These are phyloP conservation scores for Flammula alnicola DNA, from an alignment of 1,284 basidiomycete genomes.

Conservation along the genomic window DNA sequence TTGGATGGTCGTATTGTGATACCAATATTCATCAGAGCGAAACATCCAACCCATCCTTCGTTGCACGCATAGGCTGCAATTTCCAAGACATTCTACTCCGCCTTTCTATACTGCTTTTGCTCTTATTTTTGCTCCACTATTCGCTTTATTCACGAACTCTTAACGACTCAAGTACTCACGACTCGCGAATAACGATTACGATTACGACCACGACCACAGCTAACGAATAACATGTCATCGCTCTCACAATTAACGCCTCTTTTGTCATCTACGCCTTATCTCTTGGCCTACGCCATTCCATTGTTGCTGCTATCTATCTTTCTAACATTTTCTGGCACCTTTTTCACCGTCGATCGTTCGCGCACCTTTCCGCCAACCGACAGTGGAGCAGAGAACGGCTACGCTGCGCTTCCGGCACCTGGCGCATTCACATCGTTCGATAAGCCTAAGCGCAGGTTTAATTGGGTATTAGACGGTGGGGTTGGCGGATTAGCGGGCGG, in stretches of 20 bases:
- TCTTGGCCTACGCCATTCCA: constrained; percentile 51
- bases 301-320: constrained; percentile 45
- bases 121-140: constrained; percentile 15
- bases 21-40: constrained; percentile 8
- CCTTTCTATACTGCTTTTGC: background rate
- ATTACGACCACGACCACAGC: constrained; percentile 16
- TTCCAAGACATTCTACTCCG: constrained; percentile 16
- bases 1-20: constrained; percentile 23
- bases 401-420: constrained; percentile 41
- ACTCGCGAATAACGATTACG: constrained; percentile 17
- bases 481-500: constrained; percentile 63
- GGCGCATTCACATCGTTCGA: constrained; percentile 35
- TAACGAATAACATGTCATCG: constrained; percentile 15
- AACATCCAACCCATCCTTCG: constrained; percentile 15
- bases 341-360: constrained; percentile 69
- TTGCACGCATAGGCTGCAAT: constrained; percentile 27
- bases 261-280: constrained; percentile 44
- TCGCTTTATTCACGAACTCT: constrained; percentile 11
- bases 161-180: constrained; percentile 12
- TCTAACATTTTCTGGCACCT: constrained; percentile 65
- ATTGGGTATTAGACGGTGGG: constrained; percentile 58
- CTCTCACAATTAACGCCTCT: constrained; percentile 36
- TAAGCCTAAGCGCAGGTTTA: constrained; percentile 36
- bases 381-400: constrained; percentile 19
- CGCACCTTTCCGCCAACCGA: constrained; percentile 52